Evolutionary conservation across 139 green algal species (phyloP), one percentile per base, ranked within the genome.

Genomic region (Closterium sp.): DNA sequence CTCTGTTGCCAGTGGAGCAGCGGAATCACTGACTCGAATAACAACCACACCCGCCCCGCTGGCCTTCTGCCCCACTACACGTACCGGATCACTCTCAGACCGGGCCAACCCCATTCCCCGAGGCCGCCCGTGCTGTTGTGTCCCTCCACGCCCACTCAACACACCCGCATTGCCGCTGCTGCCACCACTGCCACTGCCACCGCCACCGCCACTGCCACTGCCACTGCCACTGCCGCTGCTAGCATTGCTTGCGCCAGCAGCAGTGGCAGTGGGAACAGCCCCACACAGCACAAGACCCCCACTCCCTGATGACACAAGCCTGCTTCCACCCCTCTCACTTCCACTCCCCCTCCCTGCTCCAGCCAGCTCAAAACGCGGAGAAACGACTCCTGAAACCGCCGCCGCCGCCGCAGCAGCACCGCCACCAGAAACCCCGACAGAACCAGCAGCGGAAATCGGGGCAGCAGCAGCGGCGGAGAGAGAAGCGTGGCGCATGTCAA

Each of bases 71-170:
- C 62, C 62, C 62, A 5, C 1, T 6, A 79, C 62, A 79, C 62
- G 19, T 27, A 24, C 62, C n/a, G 85, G 85, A 31, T 87, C 85
- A 87, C 85, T 87, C 85, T 87, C 85, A 87, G 85, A 87, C n/a
- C 85, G 85, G 7, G 85, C 85, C 22, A 87, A 87, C 27, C 28
- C 62, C 62, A 79, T 79, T 22, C 62, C 19, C 27, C 85, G 85
- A 19, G 28, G 22, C 22, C 24, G 21, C 2, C n/a, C n/a, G 6
- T 28, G 85, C 85, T 87, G 85, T 27, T 87, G 85, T 2, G 85
- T 4, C 62, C 19, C 62, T 24, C 17, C 62, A 79, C 62, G 19
- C 62, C 62, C 62, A 79, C 17, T 27, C 62, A 79, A 79, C 17
- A 24, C 62, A 79, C 62, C 62, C 17, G 62, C 0, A 27, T 87